Base-by-base conservation (phyloP, 1,139 yeast species). In the Casaregolazyma suthepensis region DNA sequence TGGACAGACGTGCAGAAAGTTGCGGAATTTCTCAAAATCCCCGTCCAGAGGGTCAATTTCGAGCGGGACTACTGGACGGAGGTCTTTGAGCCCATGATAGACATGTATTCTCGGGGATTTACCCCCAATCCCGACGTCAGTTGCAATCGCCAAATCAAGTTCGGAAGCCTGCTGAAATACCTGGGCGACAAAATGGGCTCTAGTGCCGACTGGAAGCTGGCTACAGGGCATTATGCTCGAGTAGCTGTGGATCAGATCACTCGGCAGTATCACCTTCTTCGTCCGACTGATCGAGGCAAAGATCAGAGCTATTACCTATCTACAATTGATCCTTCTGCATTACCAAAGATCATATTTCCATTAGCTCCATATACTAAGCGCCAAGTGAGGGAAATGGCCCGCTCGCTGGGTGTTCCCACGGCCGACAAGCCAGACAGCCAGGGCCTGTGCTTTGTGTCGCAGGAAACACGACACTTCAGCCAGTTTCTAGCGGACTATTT, bases 61-160 rank as follows among this genome's bases (percentile, higher is more conserved):
- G 98, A 93, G 63, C 79, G 77, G 58, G 97, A 93, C 55, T 93
- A 93, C 70, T 93, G 99, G 99, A 74, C 76, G 20, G 85, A 86
- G 52, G 99, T 93, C 3, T 93, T 93, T 67, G 84, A 81, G 63
- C 99, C 99, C 1, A 93, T 93, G 97, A 71, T 93, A 43, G 80
- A 79, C 3, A 76, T 76, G 64, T 93, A 91, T 66, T 71, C 75
- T 48, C 65, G 59, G 12, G 99, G 99, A 0, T 63, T 77, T 43
- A 93, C 99, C 0, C 99, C 99, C 0, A 94, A 94, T 61, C 99
- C 99, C 0, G 99, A 93, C 66, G 83, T 91, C 22, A 82, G 85
- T 29, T 93, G 99, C 68, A 93, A 93, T 66, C 77, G 80, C 56
- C 79, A 81, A 64, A 86, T 93, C 62, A 93, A 93, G 67, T 93